Conservation (phyloP, 495 filamentous ascomycete genomes). For the Trypethelium eluteriae region DNA sequence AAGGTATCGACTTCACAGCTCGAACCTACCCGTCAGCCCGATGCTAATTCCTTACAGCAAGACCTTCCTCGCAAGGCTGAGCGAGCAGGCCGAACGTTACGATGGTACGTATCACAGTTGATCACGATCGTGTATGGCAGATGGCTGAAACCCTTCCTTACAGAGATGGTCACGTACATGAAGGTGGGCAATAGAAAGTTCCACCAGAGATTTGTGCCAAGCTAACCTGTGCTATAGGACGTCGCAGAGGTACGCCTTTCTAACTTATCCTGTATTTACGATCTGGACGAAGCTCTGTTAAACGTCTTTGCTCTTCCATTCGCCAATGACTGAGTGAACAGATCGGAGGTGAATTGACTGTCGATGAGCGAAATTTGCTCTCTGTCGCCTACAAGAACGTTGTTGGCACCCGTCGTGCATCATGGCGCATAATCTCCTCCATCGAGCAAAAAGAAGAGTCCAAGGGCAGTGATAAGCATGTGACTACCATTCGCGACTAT, state of each 20-base stretch:
- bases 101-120: constrained; percentile 60
- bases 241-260: constrained; percentile 80
- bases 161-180: constrained; percentile 99
- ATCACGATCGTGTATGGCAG: constrained; percentile 2
- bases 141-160: constrained; percentile 31
- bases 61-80: constrained; percentile 99
- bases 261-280: background rate
- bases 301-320: background rate
- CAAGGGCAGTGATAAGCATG: constrained; percentile 97
- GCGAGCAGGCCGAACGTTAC: constrained; percentile 99
- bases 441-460: constrained; percentile 99
- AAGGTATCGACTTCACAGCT: constrained; percentile 53
- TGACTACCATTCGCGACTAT: constrained; percentile 91
- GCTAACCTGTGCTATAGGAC: constrained; percentile 50
- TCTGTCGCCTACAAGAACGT: constrained; percentile 99
- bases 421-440: constrained; percentile 99
- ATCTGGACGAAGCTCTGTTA: background rate
- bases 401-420: constrained; percentile 95
- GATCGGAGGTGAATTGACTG: constrained; percentile 92
- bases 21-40: constrained; percentile 26
- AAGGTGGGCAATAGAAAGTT: constrained; percentile 58
- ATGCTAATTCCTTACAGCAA: constrained; percentile 61
- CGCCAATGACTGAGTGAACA: constrained; percentile 26
- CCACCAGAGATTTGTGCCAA: constrained; percentile 11
- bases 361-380: constrained; percentile 98